A percentile compares a stretch with the other conserved stretches of the same genome.
phyloP scores from a whole-genome alignment of 202 grass and related monocot species.

The Alloteropsis angusta region DNA sequence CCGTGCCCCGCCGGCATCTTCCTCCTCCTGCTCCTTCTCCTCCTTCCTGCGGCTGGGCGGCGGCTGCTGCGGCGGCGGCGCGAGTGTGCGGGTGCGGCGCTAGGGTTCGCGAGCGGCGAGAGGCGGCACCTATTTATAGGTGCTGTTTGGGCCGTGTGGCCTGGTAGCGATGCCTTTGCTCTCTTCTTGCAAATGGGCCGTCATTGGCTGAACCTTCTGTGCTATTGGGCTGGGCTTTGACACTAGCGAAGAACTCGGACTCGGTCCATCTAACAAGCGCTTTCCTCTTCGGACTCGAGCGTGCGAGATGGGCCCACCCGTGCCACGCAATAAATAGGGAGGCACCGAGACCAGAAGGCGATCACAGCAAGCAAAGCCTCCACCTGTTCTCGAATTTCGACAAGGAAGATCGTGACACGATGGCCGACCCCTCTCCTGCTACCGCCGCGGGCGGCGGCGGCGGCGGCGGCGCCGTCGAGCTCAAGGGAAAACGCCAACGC shows the following conservation, averaged over 20 bases:
- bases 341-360: too few relatives aligned
- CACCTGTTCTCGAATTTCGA: neutral
- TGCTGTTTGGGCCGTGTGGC: neutral
- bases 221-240: neutral
- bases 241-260: neutral
- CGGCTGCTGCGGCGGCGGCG: slow-evolving; percentile 10
- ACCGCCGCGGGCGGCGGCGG: too few relatives aligned
- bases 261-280: neutral
- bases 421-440: too few relatives aligned
- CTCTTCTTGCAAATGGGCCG: neutral
- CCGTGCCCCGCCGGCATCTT: slow-evolving; percentile 88
- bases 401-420: neutral
- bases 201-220: neutral
- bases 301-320: neutral
- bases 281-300: neutral
- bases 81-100: slow-evolving; percentile 13
- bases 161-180: neutral
- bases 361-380: neutral
- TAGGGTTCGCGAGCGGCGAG: slow-evolving; percentile 14
- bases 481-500: slow-evolving; percentile 23
- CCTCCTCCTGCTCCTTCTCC: neutral
- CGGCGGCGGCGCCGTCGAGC: slow-evolving; percentile 4
- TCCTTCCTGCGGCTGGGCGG: slow-evolving; percentile 12
- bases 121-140: neutral
- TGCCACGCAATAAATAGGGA: neutral